Percentiles rank a stretch among this genome's conserved stretches.
These are phyloP conservation scores for Quercus dentata DNA, from an alignment of 306 rosid genomes.

Conservation along the genomic window DNA sequence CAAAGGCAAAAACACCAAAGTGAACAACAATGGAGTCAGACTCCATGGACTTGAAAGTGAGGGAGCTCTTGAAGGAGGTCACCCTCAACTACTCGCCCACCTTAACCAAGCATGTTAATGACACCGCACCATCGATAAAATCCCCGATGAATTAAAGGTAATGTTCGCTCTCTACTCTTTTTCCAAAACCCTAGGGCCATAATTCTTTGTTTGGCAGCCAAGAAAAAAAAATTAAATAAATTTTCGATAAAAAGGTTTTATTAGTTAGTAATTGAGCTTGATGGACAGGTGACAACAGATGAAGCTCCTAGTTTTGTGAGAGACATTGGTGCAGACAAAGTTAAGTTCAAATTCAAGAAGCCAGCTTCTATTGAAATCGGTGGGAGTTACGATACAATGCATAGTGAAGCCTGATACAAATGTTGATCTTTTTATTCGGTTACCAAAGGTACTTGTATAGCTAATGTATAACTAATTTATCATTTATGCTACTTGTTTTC, in stretches of 20 bases:
- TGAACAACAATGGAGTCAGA: background rate
- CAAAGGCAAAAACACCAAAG: too few species aligned
- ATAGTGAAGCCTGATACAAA: constrained; percentile 61
- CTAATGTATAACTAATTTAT: background rate
- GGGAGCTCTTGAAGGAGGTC: constrained; percentile 69
- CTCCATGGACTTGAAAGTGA: constrained; percentile 53
- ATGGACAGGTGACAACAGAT: constrained; percentile 54
- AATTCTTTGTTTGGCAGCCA: background rate
- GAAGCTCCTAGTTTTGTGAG: constrained; percentile 61
- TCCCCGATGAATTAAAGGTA: constrained; percentile 63
- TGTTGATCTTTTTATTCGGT: constrained; percentile 62
- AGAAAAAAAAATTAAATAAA: background rate
- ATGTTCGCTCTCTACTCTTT: background rate
- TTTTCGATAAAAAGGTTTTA: background rate
- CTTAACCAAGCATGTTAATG: constrained; percentile 45
- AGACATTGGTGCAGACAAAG: constrained; percentile 87
- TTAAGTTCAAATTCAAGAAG: constrained; percentile 72
- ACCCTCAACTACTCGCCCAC: constrained; percentile 33
- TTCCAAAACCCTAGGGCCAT: background rate
- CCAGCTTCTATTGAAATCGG: constrained; percentile 50
- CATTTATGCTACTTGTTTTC: background rate
- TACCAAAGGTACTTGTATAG: constrained; percentile 64
- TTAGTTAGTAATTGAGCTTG: background rate
- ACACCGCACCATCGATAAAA: constrained; percentile 45
- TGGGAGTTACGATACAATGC: constrained; percentile 66